Conservation (phyloP, 1,284 basidiomycete species). For the Ganoderma sinense region DNA sequence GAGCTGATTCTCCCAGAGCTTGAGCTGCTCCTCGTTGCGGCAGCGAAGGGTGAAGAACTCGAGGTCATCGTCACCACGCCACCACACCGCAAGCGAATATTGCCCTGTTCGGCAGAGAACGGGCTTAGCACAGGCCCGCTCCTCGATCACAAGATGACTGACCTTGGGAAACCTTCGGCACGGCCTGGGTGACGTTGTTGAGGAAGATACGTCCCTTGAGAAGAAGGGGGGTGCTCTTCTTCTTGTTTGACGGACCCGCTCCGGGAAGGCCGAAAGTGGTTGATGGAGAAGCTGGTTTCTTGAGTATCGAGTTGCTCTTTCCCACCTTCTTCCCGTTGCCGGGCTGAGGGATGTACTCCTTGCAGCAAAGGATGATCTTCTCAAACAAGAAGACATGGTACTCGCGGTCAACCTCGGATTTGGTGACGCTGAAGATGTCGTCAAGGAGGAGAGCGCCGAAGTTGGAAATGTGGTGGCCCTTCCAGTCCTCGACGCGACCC, state of each 20-base stretch:
- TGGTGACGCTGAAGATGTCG: conserved; percentile 96
- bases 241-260: conserved; percentile 59
- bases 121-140: conserved; percentile 20
- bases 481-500: conserved; percentile 97
- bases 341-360: conserved; percentile 70
- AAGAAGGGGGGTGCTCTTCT: conserved; percentile 83
- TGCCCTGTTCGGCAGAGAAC: conserved; percentile 40
- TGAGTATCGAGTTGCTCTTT: conserved; percentile 81
- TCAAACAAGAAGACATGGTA: conserved; percentile 99
- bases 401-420: conserved; percentile 95
- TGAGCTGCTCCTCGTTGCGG: conserved; percentile 91
- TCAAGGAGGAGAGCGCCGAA: conserved; percentile 95
- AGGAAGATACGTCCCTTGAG: conserved; percentile 98
- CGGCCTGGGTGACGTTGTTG: conserved; percentile 91
- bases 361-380: conserved; percentile 99
- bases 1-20: conserved; percentile 91
- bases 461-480: conserved; percentile 93
- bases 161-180: conserved; percentile 69
- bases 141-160: conserved; percentile 40
- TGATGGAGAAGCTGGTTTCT: conserved; percentile 65
- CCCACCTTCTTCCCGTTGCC: conserved; percentile 64
- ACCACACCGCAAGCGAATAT: conserved; percentile 87
- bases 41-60: conserved; percentile 97
- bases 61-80: conserved; percentile 91
- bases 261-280: conserved; percentile 49